These are phyloP conservation scores for Tolypocladium tundrense DNA, from an alignment of 2,329 filamentous ascomycete species.

Conservation along the genomic window DNA sequence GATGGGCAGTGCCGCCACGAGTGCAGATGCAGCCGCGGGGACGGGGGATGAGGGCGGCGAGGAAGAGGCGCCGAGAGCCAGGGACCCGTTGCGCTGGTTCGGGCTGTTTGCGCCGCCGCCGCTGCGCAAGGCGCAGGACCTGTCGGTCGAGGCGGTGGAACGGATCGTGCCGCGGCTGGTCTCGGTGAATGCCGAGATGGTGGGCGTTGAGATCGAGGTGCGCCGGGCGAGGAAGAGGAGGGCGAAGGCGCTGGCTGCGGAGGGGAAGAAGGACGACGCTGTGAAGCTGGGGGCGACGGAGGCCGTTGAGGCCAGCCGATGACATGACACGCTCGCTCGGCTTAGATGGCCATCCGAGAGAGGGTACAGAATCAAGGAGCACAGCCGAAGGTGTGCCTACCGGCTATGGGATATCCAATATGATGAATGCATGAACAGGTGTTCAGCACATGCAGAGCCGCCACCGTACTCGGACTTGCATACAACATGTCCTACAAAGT, in stretches of 20 bases:
- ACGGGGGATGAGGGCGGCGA: constrained; percentile 2
- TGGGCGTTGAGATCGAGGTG: constrained; percentile 57
- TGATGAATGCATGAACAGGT: not conserved
- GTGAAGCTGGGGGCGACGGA: not conserved
- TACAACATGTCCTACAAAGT: too few relatives aligned
- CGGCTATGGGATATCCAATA: not conserved
- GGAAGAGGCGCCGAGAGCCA: constrained; percentile 2
- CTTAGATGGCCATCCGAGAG: not conserved
- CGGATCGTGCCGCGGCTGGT: constrained; percentile 46
- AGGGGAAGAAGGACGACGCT: constrained; percentile 10
- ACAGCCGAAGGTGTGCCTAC: not conserved
- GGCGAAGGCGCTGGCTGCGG: constrained; percentile 32
- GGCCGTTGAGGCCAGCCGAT: not conserved
- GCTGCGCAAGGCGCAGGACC: constrained; percentile 47
- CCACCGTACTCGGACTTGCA: not conserved
- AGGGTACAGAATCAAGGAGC: not conserved
- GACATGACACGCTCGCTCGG: not conserved
- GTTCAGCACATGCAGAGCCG: too few relatives aligned
- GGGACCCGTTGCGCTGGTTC: constrained; percentile 45
- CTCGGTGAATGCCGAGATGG: constrained; percentile 50
- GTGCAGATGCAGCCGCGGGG: not conserved
- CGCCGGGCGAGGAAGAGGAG: constrained; percentile 48
- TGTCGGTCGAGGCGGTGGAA: constrained; percentile 46
- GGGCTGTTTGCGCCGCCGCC: constrained; percentile 42
- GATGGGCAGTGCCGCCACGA: constrained; percentile 3